Evolutionary conservation across 2,329 filamentous ascomycete species (phyloP), one percentile per base, ranked within the genome.

Genomic region (Neurospora sp.): DNA sequence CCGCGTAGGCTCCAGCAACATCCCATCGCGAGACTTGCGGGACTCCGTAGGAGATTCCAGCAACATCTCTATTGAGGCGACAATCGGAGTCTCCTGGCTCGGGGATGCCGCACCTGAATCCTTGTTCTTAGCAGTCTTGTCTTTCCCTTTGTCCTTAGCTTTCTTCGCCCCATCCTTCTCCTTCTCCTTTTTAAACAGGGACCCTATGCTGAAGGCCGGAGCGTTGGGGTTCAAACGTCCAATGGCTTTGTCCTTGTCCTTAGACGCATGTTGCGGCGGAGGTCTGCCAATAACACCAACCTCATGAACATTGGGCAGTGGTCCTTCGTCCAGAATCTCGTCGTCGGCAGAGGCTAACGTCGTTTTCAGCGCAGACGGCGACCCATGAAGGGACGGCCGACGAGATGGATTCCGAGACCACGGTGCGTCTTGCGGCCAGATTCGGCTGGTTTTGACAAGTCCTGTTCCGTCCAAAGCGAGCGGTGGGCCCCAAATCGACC

Each of bases 211-310:
- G 78, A 98, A 98, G 0, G 91, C 92, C 9, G 94, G 94, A 0
- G 95, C 96, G 7, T 92, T 88, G 8, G 96, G 96, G 76, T 99
- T 98, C 38, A 98, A 85, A 76, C 80, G 79, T 77, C 90, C 82
- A 76, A 77, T 84, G 83, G 66, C 84, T 82, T 76, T 86, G 28
- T 62, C 52, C 23, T 62, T 62, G 2, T 52, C 68, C 23, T 70
- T 72, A 42, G 72, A 71, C 78, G 78, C 83, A 36, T 62, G 52
- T 46, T 80, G 75, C 7, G 78, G 78, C 4, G 82, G 81, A 2
- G 91, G 93, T 3, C 90, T 89, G 33, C 95, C 95, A 74, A 98
- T 97, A 0, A 90, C 86, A 28, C 89, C 88, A 2, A 90, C 85
- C 66, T 89, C 84, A 69, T 85, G 87, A 6, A 86, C 85, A 68